phyloP scores from a whole-genome alignment of 345 rosid genomes.

The Cardamine resedifolia region DNA sequence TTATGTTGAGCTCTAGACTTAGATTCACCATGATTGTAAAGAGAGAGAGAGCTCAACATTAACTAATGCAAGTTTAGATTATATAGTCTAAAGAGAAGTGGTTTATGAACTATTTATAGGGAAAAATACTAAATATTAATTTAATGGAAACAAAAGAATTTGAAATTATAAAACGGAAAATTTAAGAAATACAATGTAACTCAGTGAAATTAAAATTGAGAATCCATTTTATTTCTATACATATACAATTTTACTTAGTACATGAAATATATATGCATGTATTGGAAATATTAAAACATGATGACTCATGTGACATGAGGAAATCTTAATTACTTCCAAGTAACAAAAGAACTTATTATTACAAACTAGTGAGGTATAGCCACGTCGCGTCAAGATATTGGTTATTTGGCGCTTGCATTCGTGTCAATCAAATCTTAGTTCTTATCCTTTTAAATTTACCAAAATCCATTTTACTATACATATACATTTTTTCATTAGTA shows the following conservation, averaged over 20 bases:
- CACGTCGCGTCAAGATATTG: neutral
- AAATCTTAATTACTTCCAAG: neutral
- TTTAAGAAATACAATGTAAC: neutral
- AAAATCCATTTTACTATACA: too few relatives aligned
- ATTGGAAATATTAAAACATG: neutral
- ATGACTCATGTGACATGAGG: neutral
- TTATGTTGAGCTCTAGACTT: conserved; percentile 52
- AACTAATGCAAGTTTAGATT: neutral
- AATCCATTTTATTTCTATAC: neutral
- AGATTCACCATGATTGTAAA: conserved; percentile 43
- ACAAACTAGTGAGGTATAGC: too few relatives aligned
- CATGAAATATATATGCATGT: neutral
- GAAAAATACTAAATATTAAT: neutral
- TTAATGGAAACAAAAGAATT: neutral
- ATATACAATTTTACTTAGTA: neutral
- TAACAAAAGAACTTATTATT: too few relatives aligned
- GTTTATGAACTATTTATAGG: neutral
- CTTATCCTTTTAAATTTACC: neutral
- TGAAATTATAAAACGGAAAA: neutral
- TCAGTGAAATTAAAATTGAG: neutral
- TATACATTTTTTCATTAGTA: too few relatives aligned
- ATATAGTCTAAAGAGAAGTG: neutral
- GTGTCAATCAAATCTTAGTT: neutral
- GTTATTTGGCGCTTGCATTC: neutral
- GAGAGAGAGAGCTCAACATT: neutral